These are phyloP conservation scores for Suillus subaureus DNA, from an alignment of 768 basidiomycete species.

Conservation along the genomic window DNA sequence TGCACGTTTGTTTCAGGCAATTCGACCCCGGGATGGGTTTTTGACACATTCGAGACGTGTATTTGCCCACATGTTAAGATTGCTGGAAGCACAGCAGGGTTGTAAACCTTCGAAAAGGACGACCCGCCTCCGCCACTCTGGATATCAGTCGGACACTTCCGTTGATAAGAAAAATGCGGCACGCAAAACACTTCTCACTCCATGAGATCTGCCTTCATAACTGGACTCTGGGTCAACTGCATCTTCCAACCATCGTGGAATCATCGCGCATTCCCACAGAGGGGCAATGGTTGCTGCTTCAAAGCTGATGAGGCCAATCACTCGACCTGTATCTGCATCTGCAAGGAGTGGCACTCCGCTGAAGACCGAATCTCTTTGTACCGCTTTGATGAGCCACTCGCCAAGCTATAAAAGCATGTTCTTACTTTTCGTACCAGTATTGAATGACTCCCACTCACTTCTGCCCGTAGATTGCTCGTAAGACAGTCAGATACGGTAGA, in stretches of 20 bases:
- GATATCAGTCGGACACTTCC: not conserved
- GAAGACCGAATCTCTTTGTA: not conserved
- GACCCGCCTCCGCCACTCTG: not conserved
- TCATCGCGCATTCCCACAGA: conserved; percentile 23
- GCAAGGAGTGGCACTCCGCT: not conserved
- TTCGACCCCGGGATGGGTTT: not conserved
- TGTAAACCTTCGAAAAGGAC: not conserved
- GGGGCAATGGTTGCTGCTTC: conserved; percentile 22
- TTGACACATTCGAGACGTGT: not conserved
- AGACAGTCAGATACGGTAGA: not conserved
- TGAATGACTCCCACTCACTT: not conserved
- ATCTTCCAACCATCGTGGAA: conserved; percentile 23
- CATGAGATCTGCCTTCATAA: not conserved
- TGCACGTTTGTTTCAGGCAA: not conserved
- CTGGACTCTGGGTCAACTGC: conserved; percentile 10
- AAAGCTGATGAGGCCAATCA: conserved; percentile 17
- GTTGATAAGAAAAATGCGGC: not conserved
- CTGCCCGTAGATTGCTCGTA: not conserved
- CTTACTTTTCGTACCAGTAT: not conserved
- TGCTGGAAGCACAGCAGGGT: not conserved
- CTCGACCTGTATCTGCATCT: not conserved
- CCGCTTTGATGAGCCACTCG: not conserved
- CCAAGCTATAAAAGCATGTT: not conserved
- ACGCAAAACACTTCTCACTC: not conserved
- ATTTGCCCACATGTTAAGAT: not conserved